Evolutionary conservation across 2,329 filamentous ascomycete species (phyloP).

Genomic region (Fusarium avenaceum): DNA sequence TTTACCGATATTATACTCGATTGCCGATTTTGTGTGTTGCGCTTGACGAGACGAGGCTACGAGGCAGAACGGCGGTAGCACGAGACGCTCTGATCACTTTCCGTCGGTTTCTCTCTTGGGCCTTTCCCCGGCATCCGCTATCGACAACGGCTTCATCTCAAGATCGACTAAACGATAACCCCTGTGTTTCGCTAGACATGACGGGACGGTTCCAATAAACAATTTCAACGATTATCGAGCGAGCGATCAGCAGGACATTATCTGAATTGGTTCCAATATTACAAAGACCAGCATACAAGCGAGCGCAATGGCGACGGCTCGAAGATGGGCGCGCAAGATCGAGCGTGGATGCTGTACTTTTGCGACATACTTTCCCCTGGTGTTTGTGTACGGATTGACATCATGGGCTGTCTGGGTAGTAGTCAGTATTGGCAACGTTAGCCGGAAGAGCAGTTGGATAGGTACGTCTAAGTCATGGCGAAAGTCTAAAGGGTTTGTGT

Average conservation of each 20-base stretch:
- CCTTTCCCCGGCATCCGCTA: slow-evolving; percentile 8
- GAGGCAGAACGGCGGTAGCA: neutral
- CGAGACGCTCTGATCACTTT: neutral
- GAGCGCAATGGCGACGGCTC: slow-evolving; percentile 60
- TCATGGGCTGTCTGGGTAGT: slow-evolving; percentile 95
- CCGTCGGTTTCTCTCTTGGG: neutral
- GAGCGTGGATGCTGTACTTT: slow-evolving; percentile 88
- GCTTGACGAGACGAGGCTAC: neutral
- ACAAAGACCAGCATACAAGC: slow-evolving; percentile 2
- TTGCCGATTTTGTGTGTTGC: slow-evolving; percentile 19
- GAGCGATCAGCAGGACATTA: slow-evolving; percentile 8
- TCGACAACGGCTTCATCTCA: slow-evolving; percentile 27
- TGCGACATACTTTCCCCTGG: slow-evolving; percentile 86
- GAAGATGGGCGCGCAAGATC: slow-evolving; percentile 75
- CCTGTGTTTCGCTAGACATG: slow-evolving; percentile 30
- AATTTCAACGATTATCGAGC: slow-evolving; percentile 1
- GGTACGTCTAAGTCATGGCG: slow-evolving; percentile 59
- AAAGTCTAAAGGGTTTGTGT: neutral
- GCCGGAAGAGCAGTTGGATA: slow-evolving; percentile 67
- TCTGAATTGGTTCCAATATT: neutral
- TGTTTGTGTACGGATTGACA: slow-evolving; percentile 90
- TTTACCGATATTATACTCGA: slow-evolving; percentile 1
- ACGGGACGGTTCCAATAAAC: slow-evolving; percentile 20
- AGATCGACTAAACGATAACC: slow-evolving; percentile 21
- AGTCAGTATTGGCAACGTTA: slow-evolving; percentile 75